Evolutionary conservation across 495 filamentous ascomycete species (phyloP).

Genomic region (Oleoguttula mirabilis): DNA sequence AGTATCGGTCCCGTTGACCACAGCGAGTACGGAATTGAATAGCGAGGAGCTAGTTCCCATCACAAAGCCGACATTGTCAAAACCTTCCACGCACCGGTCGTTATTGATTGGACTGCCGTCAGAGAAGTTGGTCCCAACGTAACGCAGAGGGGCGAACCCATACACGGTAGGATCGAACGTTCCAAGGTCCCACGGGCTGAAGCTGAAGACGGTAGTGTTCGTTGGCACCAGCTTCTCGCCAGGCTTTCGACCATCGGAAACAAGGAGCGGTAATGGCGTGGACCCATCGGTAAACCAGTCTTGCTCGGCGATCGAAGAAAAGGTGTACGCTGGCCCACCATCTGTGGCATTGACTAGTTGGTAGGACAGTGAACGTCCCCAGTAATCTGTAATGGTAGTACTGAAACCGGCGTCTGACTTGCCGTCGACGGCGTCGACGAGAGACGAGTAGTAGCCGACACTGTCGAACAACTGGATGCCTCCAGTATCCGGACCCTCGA

Average conservation of each 20-base stretch:
- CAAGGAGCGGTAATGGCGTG: conserved; percentile 70
- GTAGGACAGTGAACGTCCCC: conserved; percentile 63
- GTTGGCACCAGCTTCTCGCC: conserved; percentile 50
- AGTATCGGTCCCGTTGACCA: conserved; percentile 36
- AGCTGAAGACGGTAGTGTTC: conserved; percentile 75
- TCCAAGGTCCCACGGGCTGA: conserved; percentile 82
- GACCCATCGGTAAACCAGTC: conserved; percentile 55
- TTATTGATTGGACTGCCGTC: conserved; percentile 46
- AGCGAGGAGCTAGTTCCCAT: conserved; percentile 86
- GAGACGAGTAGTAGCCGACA: conserved; percentile 54
- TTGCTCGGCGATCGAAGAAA: conserved; percentile 67
- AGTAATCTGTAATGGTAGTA: conserved; percentile 69
- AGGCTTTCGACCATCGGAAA: conserved; percentile 63
- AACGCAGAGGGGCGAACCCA: conserved; percentile 63
- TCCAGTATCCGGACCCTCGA: conserved; percentile 48
- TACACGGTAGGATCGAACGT: conserved; percentile 70
- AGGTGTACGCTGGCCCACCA: conserved; percentile 73
- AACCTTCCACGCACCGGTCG: conserved; percentile 60
- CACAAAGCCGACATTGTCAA: conserved; percentile 74
- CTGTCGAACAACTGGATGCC: conserved; percentile 38
- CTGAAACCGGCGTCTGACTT: conserved; percentile 66
- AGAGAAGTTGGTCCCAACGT: conserved; percentile 69
- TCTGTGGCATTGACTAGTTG: conserved; percentile 70
- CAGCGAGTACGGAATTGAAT: conserved; percentile 67
- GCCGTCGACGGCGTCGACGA: conserved; percentile 46